Percentiles rank a stretch among this genome's conserved stretches.
Evolutionary conservation across 768 basidiomycete genomes (phyloP).

Genomic region (Trametes punicea): DNA sequence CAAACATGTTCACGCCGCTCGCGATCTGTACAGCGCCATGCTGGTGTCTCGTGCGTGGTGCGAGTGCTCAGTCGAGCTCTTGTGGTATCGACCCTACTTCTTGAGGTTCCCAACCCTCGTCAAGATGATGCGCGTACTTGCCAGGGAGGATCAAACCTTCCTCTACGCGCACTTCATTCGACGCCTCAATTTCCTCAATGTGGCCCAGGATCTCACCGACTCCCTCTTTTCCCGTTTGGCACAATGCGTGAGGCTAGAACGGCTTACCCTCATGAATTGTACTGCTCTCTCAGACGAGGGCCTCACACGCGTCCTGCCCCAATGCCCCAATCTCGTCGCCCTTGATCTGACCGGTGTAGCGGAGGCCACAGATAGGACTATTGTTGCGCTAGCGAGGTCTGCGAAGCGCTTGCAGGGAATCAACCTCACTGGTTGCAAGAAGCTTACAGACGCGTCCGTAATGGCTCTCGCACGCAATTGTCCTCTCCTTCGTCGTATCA

Average conservation of each 20-base stretch:
- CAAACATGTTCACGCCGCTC: conserved; percentile 70
- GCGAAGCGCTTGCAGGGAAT: conserved; percentile 85
- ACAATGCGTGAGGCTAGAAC: conserved; percentile 78
- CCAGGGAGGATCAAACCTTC: conserved; percentile 67
- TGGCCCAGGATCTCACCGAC: conserved; percentile 69
- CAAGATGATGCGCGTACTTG: conserved; percentile 74
- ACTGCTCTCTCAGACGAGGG: conserved; percentile 59
- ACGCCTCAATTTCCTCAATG: conserved; percentile 81
- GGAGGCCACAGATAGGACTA: conserved; percentile 65
- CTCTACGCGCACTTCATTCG: conserved; percentile 86
- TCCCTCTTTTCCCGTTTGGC: conserved; percentile 68
- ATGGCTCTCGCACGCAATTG: conserved; percentile 72
- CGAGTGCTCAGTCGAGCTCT: conserved; percentile 89
- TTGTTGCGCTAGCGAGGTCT: conserved; percentile 65
- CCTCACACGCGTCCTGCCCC: conserved; percentile 62
- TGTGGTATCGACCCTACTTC: conserved; percentile 91
- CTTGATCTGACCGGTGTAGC: conserved; percentile 78
- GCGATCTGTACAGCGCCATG: conserved; percentile 71
- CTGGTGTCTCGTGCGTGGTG: conserved; percentile 92
- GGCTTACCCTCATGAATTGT: conserved; percentile 85
- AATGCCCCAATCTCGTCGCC: conserved; percentile 75
- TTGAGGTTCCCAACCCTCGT: conserved; percentile 64
- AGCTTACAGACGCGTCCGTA: conserved; percentile 75
- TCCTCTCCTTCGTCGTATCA: conserved; percentile 81
- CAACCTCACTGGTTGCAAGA: conserved; percentile 82